These are phyloP conservation scores for Sutorius eximius DNA, from an alignment of 1,284 basidiomycete genomes.

Conservation along the genomic window DNA sequence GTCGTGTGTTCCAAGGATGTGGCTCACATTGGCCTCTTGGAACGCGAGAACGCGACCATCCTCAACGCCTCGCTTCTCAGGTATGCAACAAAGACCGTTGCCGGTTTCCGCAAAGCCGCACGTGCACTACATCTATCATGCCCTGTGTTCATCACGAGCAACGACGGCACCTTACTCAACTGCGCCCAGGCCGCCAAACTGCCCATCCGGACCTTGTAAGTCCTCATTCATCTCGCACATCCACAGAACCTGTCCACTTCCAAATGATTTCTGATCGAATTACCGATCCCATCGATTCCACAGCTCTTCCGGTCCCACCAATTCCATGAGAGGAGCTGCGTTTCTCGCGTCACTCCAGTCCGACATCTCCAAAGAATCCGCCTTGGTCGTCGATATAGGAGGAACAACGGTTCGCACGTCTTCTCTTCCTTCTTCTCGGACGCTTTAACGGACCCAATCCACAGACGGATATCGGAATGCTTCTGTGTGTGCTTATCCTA, in stretches of 20 bases:
- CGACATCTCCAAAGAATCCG: conserved; percentile 40
- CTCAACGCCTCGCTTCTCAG: conserved; percentile 60
- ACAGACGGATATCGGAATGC: conserved; percentile 38
- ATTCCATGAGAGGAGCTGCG: conserved; percentile 64
- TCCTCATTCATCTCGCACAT: conserved; percentile 3
- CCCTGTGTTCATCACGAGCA: conserved; percentile 61
- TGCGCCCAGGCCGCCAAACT: conserved; percentile 51
- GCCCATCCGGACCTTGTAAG: conserved; percentile 58
- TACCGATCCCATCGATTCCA: conserved; percentile 4
- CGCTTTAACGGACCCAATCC: conserved; percentile 14
- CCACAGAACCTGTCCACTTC: background rate
- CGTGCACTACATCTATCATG: conserved; percentile 48
- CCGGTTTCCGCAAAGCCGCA: conserved; percentile 51
- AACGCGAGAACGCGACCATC: conserved; percentile 63
- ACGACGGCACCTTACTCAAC: conserved; percentile 58
- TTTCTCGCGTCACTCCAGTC: conserved; percentile 48
- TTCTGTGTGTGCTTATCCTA: conserved; percentile 28
- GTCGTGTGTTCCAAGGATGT: conserved; percentile 42
- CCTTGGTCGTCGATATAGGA: conserved; percentile 58
- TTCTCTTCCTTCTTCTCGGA: conserved; percentile 17
- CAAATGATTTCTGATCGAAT: conserved; percentile 7
- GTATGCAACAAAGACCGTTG: conserved; percentile 53
- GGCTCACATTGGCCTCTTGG: conserved; percentile 55
- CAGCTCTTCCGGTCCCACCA: conserved; percentile 59
- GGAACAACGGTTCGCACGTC: conserved; percentile 47